A percentile compares a stretch with the other conserved stretches of the same genome.
Conservation (phyloP, 345 rosid genomes). For the Raphanus raphanistrum region DNA sequence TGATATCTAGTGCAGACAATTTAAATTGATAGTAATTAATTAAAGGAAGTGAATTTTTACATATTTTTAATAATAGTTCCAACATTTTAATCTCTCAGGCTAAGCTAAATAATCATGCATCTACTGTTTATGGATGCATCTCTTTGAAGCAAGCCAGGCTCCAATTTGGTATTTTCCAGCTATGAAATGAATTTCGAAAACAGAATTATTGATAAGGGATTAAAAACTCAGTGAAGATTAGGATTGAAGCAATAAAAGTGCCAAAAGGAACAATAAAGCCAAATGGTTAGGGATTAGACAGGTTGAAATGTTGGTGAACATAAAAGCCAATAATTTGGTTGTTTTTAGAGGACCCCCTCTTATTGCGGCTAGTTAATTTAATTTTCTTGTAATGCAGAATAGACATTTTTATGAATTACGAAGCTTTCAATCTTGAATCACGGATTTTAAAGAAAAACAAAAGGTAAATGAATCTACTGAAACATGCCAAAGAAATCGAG, state of each 20-base stretch:
- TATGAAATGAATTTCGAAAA: not conserved
- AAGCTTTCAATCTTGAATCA: constrained; percentile 22
- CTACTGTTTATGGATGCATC: not conserved
- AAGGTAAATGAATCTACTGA: not conserved
- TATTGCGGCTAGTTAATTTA: constrained; percentile 33
- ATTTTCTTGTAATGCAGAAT: not conserved
- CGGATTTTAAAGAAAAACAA: constrained; percentile 1
- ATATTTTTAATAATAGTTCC: no score
- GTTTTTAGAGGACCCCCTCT: constrained; percentile 40
- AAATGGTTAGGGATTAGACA: constrained; percentile 47
- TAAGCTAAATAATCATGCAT: no score
- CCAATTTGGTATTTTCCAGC: not conserved
- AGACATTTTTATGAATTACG: constrained; percentile 12
- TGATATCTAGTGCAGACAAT: no score
- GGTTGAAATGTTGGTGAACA: constrained; percentile 43
- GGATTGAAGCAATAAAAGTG: constrained; percentile 41
- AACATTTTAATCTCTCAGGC: no score
- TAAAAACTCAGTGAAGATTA: constrained; percentile 31
- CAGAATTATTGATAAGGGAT: no score
- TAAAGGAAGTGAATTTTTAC: no score
- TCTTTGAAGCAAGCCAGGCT: not conserved
- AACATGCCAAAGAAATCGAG: constrained; percentile 1
- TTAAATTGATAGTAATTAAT: not conserved
- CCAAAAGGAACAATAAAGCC: constrained; percentile 38
- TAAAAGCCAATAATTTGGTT: constrained; percentile 47